Evolutionary conservation across 164 flowering plant species (phyloP), one percentile per base, ranked within the genome.

Genomic region (Vitis riparia): DNA sequence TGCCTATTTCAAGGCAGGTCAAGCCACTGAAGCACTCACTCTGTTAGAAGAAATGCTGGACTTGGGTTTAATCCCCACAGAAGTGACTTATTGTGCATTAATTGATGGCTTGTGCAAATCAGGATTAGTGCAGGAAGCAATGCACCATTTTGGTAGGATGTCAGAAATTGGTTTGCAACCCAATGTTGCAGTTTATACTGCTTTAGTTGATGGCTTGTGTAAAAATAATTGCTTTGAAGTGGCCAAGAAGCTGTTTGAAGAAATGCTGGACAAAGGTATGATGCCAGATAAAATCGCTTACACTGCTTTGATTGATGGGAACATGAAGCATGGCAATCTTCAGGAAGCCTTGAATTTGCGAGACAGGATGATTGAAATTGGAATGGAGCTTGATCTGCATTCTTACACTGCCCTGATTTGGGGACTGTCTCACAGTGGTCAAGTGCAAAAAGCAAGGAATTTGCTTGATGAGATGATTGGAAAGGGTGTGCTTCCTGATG

Each of bases 21-120:
- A 89, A 55, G 70, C 76, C 37, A 60, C 19, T 1, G 92, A 85
- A 55, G 97, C 95, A 70, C 81, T 88, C 11, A 73, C 61, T 65
- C 61, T 91, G 62, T 79, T 89, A 16, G 59, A 84, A 51, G 84
- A 89, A 78, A 91, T 93, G 97, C 73, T 51, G 61, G 79, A 83
- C 11, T 50, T 67, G 59, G 88, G 87, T 60, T 66, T 85, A 55
- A 64, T 72, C 57, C 89, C 89, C 1, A 83, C 87, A 19, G 72
- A 82, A 55, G 94, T 93, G 48, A 91, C 97, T 51, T 90, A 84
- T 70, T 79, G 87, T 85, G 85, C 78, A 53, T 69, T 93, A 52
- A 73, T 91, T 64, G 91, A 93, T 78, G 94, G 98, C 55, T 77
- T 93, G 76, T 93, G 94, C 87, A 90, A 86, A 75, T 67, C 30